These are phyloP conservation scores for Laguncularia racemosa DNA, from an alignment of 345 rosid genomes.

Conservation along the genomic window DNA sequence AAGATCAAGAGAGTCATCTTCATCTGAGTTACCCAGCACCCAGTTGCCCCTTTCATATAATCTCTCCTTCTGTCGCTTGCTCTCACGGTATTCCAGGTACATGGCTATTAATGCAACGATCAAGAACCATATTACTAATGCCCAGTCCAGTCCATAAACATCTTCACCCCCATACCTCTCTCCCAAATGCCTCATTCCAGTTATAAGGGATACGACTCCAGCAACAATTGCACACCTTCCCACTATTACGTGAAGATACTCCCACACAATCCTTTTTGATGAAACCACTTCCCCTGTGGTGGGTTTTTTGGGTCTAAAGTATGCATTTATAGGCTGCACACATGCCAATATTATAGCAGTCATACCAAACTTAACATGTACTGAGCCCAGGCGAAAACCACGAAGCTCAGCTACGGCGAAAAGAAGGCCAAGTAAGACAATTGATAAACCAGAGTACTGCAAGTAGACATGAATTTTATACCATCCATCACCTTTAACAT, in stretches of 20 bases:
- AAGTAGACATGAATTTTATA: slow-evolving; percentile 81
- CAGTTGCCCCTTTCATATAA: slow-evolving; percentile 52
- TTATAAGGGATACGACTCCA: slow-evolving; percentile 65
- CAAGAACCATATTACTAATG: slow-evolving; percentile 59
- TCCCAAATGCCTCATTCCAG: slow-evolving; percentile 64
- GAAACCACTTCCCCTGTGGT: slow-evolving; percentile 46
- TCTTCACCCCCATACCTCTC: slow-evolving; percentile 76
- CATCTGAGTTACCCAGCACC: slow-evolving; percentile 75
- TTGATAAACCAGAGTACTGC: slow-evolving; percentile 85
- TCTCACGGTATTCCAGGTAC: slow-evolving; percentile 60
- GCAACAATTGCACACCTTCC: slow-evolving; percentile 59
- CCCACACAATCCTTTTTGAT: slow-evolving; percentile 63
- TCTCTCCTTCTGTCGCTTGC: slow-evolving; percentile 36
- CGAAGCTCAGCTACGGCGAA: slow-evolving; percentile 91
- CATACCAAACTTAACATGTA: slow-evolving; percentile 81
- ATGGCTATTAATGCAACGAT: slow-evolving; percentile 34
- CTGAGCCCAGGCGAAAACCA: slow-evolving; percentile 55
- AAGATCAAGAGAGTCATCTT: slow-evolving; percentile 77
- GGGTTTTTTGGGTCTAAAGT: slow-evolving; percentile 67
- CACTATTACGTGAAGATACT: slow-evolving; percentile 60
- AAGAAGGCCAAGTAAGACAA: slow-evolving; percentile 72
- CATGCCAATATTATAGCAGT: slow-evolving; percentile 68
- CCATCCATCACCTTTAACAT: slow-evolving; percentile 95
- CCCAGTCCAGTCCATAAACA: slow-evolving; percentile 66
- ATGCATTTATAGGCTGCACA: slow-evolving; percentile 77